Conservation (phyloP, 352 stramenopile species). For the Pythium myriotylum region DNA sequence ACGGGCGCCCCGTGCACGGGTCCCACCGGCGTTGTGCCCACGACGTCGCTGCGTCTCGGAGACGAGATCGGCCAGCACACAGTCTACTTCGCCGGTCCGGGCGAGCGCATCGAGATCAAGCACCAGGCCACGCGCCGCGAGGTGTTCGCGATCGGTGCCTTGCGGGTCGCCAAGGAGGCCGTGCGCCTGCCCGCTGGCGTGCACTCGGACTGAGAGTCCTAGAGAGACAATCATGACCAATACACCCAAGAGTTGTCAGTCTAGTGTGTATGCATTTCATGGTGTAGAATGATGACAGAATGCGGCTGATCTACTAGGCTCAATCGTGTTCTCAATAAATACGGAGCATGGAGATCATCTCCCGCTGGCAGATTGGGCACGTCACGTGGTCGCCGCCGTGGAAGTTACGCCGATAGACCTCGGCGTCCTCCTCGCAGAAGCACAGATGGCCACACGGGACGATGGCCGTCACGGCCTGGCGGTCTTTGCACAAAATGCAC, state of each 20-base stretch:
- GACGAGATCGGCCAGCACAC: constrained; percentile 86
- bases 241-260: neutral
- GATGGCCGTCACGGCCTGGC: constrained; percentile 66
- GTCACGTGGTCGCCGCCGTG: constrained; percentile 33
- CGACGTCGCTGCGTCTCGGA: constrained; percentile 74
- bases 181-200: constrained; percentile 48
- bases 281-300: too few species aligned
- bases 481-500: constrained; percentile 84
- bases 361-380: constrained; percentile 81
- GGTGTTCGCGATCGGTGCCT: constrained; percentile 80
- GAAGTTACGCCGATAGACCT: constrained; percentile 61
- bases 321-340: constrained; percentile 52
- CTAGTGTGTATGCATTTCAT: neutral
- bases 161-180: constrained; percentile 67
- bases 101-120: constrained; percentile 85
- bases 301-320: neutral
- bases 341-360: constrained; percentile 79
- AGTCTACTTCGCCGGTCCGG: constrained; percentile 74
- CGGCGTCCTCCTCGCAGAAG: constrained; percentile 83
- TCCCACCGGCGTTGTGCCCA: constrained; percentile 45
- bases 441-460: constrained; percentile 84
- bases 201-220: constrained; percentile 53
- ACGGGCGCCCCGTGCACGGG: constrained; percentile 63
- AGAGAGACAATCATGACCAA: neutral
- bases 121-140: constrained; percentile 79